phyloP scores from a whole-genome alignment of 495 filamentous ascomycete genomes.

The Sporormia fimetaria region DNA sequence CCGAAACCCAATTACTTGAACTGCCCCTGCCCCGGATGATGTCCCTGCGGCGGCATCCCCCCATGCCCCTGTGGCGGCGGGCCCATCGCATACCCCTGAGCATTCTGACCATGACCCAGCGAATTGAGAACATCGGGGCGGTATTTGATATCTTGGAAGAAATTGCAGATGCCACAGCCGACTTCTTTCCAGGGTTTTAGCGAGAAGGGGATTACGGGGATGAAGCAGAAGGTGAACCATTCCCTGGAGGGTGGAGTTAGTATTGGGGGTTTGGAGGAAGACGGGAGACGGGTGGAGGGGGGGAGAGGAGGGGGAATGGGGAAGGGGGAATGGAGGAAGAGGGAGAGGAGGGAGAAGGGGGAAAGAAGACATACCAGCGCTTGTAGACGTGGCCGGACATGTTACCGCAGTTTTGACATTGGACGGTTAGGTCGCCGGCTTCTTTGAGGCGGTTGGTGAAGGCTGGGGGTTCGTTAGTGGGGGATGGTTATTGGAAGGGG shows the following conservation, averaged over 20 bases:
- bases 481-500: background rate
- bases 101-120: conserved; percentile 18
- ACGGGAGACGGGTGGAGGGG: background rate
- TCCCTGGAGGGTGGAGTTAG: conserved; percentile 23
- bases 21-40: background rate
- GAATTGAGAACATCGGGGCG: conserved; percentile 33
- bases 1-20: too few relatives aligned
- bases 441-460: conserved; percentile 30
- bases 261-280: background rate
- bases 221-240: conserved; percentile 39
- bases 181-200: conserved; percentile 34
- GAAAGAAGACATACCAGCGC: conserved; percentile 26
- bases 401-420: conserved; percentile 39
- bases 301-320: background rate
- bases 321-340: conserved; percentile 1
- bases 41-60: background rate
- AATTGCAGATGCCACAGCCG: conserved; percentile 35
- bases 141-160: conserved; percentile 35
- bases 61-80: background rate
- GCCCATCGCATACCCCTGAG: background rate
- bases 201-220: conserved; percentile 33
- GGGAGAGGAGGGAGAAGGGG: background rate
- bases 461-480: conserved; percentile 18
- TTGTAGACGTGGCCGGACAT: conserved; percentile 27
- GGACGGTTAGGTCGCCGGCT: conserved; percentile 33